phyloP scores from a whole-genome alignment of 331 rosid genomes.

The Ulmus americana region DNA sequence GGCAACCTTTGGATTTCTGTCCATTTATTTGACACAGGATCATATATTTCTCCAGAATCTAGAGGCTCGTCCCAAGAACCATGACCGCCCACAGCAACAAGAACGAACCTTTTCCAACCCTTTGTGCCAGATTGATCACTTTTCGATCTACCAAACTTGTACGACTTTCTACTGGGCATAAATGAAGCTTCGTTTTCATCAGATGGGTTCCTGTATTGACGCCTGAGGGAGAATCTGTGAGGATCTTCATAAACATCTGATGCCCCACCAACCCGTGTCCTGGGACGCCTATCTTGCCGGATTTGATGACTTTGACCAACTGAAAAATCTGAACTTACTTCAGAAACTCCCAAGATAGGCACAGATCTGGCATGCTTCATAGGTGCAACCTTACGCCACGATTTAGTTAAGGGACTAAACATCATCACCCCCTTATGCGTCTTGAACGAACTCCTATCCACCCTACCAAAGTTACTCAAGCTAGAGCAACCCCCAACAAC shows the following conservation, averaged over 20 bases:
- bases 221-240: slow-evolving; percentile 80
- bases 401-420: slow-evolving; percentile 80
- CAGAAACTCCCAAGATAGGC: slow-evolving; percentile 78
- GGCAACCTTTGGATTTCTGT: slow-evolving; percentile 80
- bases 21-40: slow-evolving; percentile 82
- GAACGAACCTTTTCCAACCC: slow-evolving; percentile 57
- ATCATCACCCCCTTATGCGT: slow-evolving; percentile 82
- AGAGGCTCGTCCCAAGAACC: slow-evolving; percentile 97
- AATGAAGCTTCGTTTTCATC: slow-evolving; percentile 53
- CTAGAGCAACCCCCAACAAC: slow-evolving; percentile 95
- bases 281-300: slow-evolving; percentile 76
- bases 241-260: slow-evolving; percentile 99
- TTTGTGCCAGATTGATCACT: slow-evolving; percentile 59
- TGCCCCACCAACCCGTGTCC: slow-evolving; percentile 72
- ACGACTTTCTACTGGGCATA: slow-evolving; percentile 53
- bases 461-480: slow-evolving; percentile 73
- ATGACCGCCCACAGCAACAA: slow-evolving; percentile 83
- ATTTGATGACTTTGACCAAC: slow-evolving; percentile 50
- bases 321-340: slow-evolving; percentile 63
- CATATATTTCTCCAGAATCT: slow-evolving; percentile 89
- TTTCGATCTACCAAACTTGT: slow-evolving; percentile 56
- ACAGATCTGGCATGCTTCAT: slow-evolving; percentile 82
- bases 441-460: slow-evolving; percentile 89
- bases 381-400: slow-evolving; percentile 83
- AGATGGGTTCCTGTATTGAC: slow-evolving; percentile 53